These are phyloP conservation scores for Neurospora pannonica DNA, from an alignment of 495 filamentous ascomycete genomes.

Conservation along the genomic window DNA sequence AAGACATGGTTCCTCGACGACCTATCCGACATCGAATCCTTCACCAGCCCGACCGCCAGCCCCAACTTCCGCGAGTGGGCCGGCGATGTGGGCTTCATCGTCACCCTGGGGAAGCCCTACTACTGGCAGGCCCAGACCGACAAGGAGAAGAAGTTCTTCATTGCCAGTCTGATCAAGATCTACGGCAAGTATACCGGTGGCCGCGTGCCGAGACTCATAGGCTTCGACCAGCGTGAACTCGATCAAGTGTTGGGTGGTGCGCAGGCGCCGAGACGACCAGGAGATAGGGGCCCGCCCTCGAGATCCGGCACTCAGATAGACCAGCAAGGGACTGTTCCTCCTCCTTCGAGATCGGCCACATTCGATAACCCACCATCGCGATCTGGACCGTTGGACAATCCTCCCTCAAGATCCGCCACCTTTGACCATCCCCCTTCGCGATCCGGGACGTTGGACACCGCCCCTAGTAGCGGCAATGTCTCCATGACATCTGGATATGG, in stretches of 20 bases:
- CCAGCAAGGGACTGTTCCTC: background rate
- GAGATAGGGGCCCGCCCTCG: background rate
- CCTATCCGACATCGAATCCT: conserved; percentile 69
- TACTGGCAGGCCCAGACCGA: conserved; percentile 89
- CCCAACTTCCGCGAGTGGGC: conserved; percentile 68
- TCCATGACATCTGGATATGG: conserved; percentile 21
- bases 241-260: conserved; percentile 54
- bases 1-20: conserved; percentile 97
- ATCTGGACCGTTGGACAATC: background rate
- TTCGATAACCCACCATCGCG: background rate
- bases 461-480: conserved; percentile 15
- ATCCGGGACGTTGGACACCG: conserved; percentile 20
- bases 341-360: background rate
- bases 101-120: conserved; percentile 86
- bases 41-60: conserved; percentile 49
- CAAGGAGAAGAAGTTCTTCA: conserved; percentile 98
- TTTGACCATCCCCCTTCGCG: conserved; percentile 21
- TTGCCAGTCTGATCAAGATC: conserved; percentile 88
- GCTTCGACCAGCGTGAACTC: conserved; percentile 71
- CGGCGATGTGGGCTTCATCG: conserved; percentile 71
- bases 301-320: background rate
- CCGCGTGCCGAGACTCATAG: conserved; percentile 63
- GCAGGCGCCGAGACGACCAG: conserved; percentile 13
- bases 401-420: conserved; percentile 14
- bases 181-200: conserved; percentile 93